Base-by-base conservation (phyloP, 164 flowering plant species). In the Vitis amurensis region DNA sequence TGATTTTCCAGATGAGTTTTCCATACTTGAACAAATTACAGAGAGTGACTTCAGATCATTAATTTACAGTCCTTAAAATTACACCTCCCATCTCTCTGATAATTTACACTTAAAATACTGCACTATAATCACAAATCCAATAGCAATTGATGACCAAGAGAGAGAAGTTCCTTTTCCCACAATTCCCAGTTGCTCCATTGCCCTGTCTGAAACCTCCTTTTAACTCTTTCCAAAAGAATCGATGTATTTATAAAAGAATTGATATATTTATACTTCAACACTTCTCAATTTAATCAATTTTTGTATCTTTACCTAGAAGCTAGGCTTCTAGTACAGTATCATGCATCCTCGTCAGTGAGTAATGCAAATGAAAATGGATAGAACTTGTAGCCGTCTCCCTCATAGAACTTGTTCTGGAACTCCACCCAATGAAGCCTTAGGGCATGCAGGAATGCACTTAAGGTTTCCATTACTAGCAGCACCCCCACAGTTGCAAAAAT, bases 361-460 rank as follows among this genome's bases (percentile, higher is more conserved):
- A 73, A 79, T 9, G 91, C 76, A 72, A 93, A 91, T 15, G 97
- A 81, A 75, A 85, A 95, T 8, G 99, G 98, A 13, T 30, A 49
- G 74, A 93, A 95, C 69, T 92, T 90, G 78, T 92, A 95, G 14
- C 99, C 99, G 69, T 88, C 90, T 61, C 99, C 99, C 73, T 89
- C 91, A 53, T 95, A 95, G 70, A 93, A 95, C 84, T 93, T 95
- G 82, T 87, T 90, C 81, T 85, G 91, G 74, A 89, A 94, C 79
- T 94, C 98, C 51, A 94, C 95, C 99, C 99, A 92, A 68, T 92
- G 97, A 81, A 94, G 97, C 19, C 97, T 79, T 70, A 94, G 68
- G 2, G 97, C 97, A 62, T 95, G 99, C 9, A 95, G 80, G 78
- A 95, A 95, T n/a, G 99, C 99, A 76, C 99, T 93, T 30, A 92